Conservation (phyloP, 1,139 yeast species). For the Hansenula sp. region DNA sequence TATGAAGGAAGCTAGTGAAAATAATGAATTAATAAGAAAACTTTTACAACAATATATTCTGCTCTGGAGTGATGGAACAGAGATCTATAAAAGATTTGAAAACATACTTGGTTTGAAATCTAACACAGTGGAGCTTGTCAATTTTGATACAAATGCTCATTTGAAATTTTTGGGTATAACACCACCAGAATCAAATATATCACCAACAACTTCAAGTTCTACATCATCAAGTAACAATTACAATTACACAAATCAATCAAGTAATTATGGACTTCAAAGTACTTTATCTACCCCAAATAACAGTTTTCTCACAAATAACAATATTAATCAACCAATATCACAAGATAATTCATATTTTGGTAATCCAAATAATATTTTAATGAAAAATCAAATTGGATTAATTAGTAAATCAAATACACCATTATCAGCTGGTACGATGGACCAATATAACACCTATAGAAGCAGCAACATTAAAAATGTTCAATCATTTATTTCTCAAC, state of each 20-base stretch:
- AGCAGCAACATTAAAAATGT: constrained; percentile 1
- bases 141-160: constrained; percentile 3
- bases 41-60: constrained; percentile 24
- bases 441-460: not conserved
- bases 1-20: constrained; percentile 15
- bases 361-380: not conserved
- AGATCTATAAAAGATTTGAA: constrained; percentile 16
- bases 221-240: constrained; percentile 2
- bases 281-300: not conserved
- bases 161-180: constrained; percentile 6
- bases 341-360: not conserved
- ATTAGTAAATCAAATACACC: not conserved
- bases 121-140: constrained; percentile 8
- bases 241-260: constrained; percentile 1
- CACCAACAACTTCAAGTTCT: constrained; percentile 8
- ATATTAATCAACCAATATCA: not conserved
- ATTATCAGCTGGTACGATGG: not conserved
- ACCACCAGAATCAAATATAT: not conserved
- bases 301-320: not conserved
- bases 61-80: constrained; percentile 30
- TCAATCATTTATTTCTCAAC: constrained; percentile 5
- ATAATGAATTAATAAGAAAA: constrained; percentile 22
- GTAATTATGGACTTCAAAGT: not conserved
- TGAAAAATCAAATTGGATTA: too few relatives aligned
- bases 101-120: constrained; percentile 13